A percentile compares a stretch with the other conserved stretches of the same genome.
phyloP scores from a whole-genome alignment of 176 grass and related monocot genomes.

The Zoysia pacifica region DNA sequence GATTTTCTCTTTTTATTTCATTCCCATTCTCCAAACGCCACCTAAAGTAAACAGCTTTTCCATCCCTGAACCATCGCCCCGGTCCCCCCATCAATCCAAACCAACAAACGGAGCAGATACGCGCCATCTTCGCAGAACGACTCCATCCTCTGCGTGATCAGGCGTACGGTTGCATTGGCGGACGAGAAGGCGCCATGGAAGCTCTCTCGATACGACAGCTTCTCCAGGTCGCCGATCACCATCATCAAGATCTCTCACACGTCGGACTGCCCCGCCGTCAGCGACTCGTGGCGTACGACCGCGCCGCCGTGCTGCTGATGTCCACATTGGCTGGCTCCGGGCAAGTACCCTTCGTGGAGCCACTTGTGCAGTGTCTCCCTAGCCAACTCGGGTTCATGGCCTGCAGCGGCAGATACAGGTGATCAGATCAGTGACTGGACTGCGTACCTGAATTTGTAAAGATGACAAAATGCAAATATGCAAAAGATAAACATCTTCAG shows the following conservation, averaged over 20 bases:
- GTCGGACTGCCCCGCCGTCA: conserved; percentile 61
- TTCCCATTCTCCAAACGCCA: no score
- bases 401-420: neutral
- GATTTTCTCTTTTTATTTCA: no score
- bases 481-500: no score
- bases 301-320: conserved; percentile 72
- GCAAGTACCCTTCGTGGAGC: conserved; percentile 89
- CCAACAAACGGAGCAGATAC: neutral
- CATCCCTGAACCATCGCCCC: neutral
- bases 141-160: conserved; percentile 71
- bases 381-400: conserved; percentile 88
- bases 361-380: conserved; percentile 79
- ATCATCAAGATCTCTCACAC: conserved; percentile 80
- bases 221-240: conserved; percentile 71
- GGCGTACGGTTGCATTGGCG: conserved; percentile 65
- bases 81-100: neutral
- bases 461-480: neutral
- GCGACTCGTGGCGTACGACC: conserved; percentile 61
- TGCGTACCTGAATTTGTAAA: neutral
- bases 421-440: neutral
- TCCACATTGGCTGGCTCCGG: conserved; percentile 78
- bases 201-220: conserved; percentile 71
- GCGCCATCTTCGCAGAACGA: neutral
- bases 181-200: conserved; percentile 88
- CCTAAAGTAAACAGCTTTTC: neutral